Evolutionary conservation across 768 basidiomycete species (phyloP), one percentile per base, ranked within the genome.

Genomic region (Strobilomyces confusus): DNA sequence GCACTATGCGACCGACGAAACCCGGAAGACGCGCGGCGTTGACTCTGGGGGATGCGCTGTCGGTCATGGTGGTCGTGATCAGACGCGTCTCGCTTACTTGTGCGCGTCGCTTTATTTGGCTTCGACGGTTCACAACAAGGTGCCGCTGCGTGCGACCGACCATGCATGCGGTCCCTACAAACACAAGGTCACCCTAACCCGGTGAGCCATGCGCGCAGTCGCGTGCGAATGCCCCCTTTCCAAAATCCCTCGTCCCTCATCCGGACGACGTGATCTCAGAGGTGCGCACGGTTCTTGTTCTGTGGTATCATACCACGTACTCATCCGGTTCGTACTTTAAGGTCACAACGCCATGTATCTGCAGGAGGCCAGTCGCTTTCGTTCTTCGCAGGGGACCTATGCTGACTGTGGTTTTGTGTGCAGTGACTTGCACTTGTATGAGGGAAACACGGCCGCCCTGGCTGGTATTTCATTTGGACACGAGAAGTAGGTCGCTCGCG

Each of bases 11-110:
- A 3, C 80, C 81, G 3, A 74, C 50, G 55, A 78, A 84, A 22
- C 78, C 64, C 0, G 75, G 62, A 9, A 89, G 75, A 53, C 78
- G 78, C 1, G 79, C 77, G 23, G 80, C 77, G 63, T 89, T 89
- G 60, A 87, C 80, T 58, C 86, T 80, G 20, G 81, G 76, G 48
- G 71, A 70, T 19, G 59, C 72, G 37, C 56, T 47, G 34, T 13
- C 66, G 20, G 52, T 43, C 19, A 44, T 49, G 17, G 42, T 48
- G 45, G 51, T 48, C 40, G 14, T 5, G 17, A 36, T 25, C 26
- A 53, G 44, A 43, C 47, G 59, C 48, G 57, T 51, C 49, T 37
- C 20, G 33, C 44, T 55, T 40, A 26, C 30, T n/a, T n/a, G n/a
- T n/a, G n/a, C n/a, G n/a, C n/a, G n/a, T 58, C 14, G 9, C 8